Evolutionary conservation across 345 rosid species (phyloP).

Genomic region (Brassica incana): DNA sequence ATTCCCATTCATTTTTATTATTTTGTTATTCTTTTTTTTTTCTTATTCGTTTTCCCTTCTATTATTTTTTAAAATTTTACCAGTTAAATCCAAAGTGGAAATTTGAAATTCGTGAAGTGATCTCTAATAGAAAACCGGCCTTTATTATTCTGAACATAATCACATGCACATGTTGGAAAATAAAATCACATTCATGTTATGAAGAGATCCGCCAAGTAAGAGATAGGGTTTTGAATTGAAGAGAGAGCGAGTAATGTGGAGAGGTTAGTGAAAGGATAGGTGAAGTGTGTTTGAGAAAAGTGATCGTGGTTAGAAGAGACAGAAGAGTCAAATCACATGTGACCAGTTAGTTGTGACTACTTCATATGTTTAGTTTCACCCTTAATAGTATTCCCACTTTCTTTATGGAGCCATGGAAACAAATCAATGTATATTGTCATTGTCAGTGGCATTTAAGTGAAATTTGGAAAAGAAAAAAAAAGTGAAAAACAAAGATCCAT

Average conservation of each 20-base stretch:
- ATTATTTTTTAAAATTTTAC: too few species aligned
- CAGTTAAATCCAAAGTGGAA: not conserved
- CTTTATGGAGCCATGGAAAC: not conserved
- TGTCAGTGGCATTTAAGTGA: not conserved
- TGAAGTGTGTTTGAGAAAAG: not conserved
- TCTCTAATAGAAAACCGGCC: not conserved
- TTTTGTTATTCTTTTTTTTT: too few species aligned
- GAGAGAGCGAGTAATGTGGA: not conserved
- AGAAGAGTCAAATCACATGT: constrained; percentile 13
- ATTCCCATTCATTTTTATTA: too few species aligned
- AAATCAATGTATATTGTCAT: not conserved
- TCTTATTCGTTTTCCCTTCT: too few species aligned
- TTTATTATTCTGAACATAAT: not conserved
- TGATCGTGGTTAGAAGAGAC: constrained; percentile 2
- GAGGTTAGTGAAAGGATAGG: not conserved
- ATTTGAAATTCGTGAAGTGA: not conserved
- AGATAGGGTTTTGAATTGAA: not conserved
- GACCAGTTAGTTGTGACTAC: not conserved
- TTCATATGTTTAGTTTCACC: not conserved
- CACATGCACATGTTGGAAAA: not conserved
- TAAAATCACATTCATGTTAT: not conserved
- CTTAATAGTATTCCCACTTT: not conserved
- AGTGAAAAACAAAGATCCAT: not conserved
- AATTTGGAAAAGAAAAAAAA: not conserved
- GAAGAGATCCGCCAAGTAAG: not conserved